phyloP scores from a whole-genome alignment of 768 basidiomycete genomes.

The Hygrocybe coccinea region DNA sequence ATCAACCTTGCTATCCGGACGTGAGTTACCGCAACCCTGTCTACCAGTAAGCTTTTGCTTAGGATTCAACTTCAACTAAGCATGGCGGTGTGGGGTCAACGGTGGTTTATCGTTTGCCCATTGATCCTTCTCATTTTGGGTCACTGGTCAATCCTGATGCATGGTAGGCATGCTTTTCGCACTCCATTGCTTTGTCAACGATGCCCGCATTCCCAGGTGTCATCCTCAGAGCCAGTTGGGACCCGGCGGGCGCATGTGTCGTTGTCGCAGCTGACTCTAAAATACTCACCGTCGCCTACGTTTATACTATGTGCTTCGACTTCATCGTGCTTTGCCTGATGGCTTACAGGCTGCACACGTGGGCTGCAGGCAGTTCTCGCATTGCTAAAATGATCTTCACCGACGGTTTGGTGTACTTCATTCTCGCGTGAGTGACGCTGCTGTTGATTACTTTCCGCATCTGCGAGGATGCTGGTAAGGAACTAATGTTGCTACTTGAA shows the following conservation, averaged over 20 bases:
- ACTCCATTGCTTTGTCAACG: slow-evolving; percentile 15
- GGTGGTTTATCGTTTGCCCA: slow-evolving; percentile 46
- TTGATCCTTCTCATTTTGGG: slow-evolving; percentile 57
- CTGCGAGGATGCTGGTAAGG: no score
- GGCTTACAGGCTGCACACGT: slow-evolving; percentile 53
- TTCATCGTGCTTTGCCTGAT: slow-evolving; percentile 57
- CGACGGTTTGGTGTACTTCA: slow-evolving; percentile 69
- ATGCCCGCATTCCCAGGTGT: slow-evolving; percentile 50
- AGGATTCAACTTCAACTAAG: no score
- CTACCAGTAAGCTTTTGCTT: no score
- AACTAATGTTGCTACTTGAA: no score
- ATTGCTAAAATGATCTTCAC: slow-evolving; percentile 62
- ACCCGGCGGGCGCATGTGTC: slow-evolving; percentile 44
- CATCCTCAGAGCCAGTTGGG: slow-evolving; percentile 56
- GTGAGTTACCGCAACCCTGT: no score
- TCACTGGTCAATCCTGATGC: slow-evolving; percentile 67
- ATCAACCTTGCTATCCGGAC: slow-evolving; percentile 67
- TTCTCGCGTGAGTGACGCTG: slow-evolving; percentile 65
- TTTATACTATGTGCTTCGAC: slow-evolving; percentile 75
- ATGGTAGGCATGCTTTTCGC: slow-evolving; percentile 40
- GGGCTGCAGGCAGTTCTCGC: slow-evolving; percentile 43
- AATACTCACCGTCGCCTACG: slow-evolving; percentile 60
- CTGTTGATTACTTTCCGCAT: no score
- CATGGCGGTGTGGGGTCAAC: slow-evolving; percentile 67
- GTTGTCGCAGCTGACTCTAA: slow-evolving; percentile 56